These are phyloP conservation scores for Tetraselmis striata DNA, from an alignment of 139 green algal genomes.

Conservation along the genomic window DNA sequence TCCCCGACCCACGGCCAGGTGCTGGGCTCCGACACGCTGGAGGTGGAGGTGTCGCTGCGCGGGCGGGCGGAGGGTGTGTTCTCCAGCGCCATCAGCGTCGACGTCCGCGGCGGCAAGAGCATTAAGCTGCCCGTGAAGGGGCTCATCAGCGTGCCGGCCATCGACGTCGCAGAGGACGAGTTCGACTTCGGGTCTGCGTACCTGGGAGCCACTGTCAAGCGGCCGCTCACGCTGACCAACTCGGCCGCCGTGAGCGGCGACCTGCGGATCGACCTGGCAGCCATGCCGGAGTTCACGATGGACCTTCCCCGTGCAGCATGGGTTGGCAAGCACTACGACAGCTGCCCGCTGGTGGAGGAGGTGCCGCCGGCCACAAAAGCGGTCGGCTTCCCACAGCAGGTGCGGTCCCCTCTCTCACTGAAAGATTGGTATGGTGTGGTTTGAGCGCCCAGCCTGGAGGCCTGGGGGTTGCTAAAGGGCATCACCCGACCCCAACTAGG, in stretches of 20 bases:
- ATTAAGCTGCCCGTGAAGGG: constrained; percentile 46
- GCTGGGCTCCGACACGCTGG: constrained; percentile 29
- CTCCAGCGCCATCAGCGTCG: constrained; percentile 27
- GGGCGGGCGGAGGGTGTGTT: constrained; percentile 23
- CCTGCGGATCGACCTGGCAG: constrained; percentile 35
- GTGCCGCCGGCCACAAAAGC: neutral
- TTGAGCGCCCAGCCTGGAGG: no score
- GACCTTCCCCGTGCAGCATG: constrained; percentile 48
- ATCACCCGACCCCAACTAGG: no score
- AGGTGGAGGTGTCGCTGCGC: constrained; percentile 46
- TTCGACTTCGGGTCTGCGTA: constrained; percentile 50
- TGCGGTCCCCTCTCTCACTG: no score
- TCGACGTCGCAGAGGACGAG: constrained; percentile 33
- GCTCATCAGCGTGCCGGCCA: constrained; percentile 44
- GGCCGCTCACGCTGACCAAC: constrained; percentile 55
- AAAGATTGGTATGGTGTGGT: no score
- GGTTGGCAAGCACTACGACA: constrained; percentile 46
- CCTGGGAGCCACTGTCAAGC: constrained; percentile 32
- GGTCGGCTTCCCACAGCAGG: neutral
- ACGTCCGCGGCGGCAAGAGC: constrained; percentile 47
- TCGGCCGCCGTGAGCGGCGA: constrained; percentile 38
- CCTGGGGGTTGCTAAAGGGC: no score
- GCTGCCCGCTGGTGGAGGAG: constrained; percentile 36
- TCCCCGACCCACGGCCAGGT: constrained; percentile 32
- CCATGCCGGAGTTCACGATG: constrained; percentile 47